Conservation (phyloP, 805 yeast genomes). For the Candida xyloterini region DNA sequence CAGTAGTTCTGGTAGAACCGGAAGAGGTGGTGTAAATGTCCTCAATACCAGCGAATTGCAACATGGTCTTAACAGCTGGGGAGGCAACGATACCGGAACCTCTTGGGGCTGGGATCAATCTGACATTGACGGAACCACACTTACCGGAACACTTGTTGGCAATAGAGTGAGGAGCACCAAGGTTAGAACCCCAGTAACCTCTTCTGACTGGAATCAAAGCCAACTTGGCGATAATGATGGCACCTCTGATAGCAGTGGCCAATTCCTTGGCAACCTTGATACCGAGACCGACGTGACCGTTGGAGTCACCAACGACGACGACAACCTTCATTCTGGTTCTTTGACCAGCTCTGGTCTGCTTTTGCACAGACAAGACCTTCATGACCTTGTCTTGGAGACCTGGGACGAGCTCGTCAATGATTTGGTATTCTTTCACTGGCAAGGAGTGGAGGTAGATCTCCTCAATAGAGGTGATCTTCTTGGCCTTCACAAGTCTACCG, state of each 20-base stretch:
- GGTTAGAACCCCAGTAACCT: conserved; percentile 99
- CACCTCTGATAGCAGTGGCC: conserved; percentile 99
- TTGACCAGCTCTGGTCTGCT: conserved; percentile 99
- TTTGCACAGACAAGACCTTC: conserved; percentile 99
- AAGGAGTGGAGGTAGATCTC: conserved; percentile 99
- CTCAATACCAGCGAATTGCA: conserved; percentile 99
- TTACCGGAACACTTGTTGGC: conserved; percentile 98
- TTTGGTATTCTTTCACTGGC: conserved; percentile 99
- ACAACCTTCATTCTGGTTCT: conserved; percentile 99
- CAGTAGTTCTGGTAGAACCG: conserved; percentile 99
- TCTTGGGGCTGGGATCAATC: conserved; percentile 99
- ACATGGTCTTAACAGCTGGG: conserved; percentile 98
- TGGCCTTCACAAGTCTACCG: conserved; percentile 99
- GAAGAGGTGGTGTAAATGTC: conserved; percentile 98
- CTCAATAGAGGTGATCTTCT: conserved; percentile 93
- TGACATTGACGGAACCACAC: conserved; percentile 99
- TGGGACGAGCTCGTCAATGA: conserved; percentile 95
- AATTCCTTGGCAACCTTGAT: conserved; percentile 99
- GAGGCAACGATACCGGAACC: conserved; percentile 99
- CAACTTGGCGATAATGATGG: conserved; percentile 98
- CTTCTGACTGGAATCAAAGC: conserved; percentile 99
- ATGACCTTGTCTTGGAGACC: conserved; percentile 96
- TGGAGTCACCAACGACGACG: conserved; percentile 98
- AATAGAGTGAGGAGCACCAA: conserved; percentile 99
- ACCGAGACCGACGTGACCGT: conserved; percentile 99